Evolutionary conservation across 2,329 filamentous ascomycete genomes (phyloP), one percentile per base, ranked within the genome.

Genomic region (Nigrograna mackinnonii): DNA sequence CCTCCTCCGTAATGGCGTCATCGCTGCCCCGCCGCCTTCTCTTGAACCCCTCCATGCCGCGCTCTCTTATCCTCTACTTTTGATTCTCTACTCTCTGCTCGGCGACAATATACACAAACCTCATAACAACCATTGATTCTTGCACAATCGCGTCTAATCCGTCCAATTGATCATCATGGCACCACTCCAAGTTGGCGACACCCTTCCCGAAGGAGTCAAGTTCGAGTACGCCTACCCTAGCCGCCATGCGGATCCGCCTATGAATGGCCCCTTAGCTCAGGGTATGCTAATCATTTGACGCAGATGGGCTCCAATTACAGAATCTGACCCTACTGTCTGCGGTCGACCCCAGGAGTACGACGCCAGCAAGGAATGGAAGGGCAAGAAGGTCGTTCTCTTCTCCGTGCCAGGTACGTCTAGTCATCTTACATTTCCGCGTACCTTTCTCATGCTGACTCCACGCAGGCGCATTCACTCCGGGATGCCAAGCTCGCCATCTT

Each of bases 401-500:
- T 78, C 81, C 44, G 79, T 87, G 22, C 85, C 85, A 19, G 84
- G 84, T 74, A 50, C 38, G 66, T 61, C 16, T 24, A 42, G 6
- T 17, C n/a, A 26, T 20, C 22, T 14, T 22, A 16, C 35, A 39
- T n/a, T 13, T n/a, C 26, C 6, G n/a, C 20, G 20, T 28, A 6
- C n/a, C 21, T 22, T 17, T 13, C 19, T 17, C 22, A 30, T 17
- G 6, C 13, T 20, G 9, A 31, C n/a, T 18, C 20, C 22, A 9
- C 43, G 4, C 75, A 71, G 85, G 86, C 55, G 89, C 89, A 58
- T 95, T 95, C 79, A 95, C 89, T 31, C 89, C 90, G 20, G 87
- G 87, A 59, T 95, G 91, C 82, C 86, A 88, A 57, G 86, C 83
- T 62, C 79, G 79, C 68, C 90, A 95, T 76, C 77, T 95, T 48